Evolutionary conservation across 352 stramenopile genomes (phyloP), one percentile per base, ranked within the genome.

Genomic region (Globisporangium middletonii): DNA sequence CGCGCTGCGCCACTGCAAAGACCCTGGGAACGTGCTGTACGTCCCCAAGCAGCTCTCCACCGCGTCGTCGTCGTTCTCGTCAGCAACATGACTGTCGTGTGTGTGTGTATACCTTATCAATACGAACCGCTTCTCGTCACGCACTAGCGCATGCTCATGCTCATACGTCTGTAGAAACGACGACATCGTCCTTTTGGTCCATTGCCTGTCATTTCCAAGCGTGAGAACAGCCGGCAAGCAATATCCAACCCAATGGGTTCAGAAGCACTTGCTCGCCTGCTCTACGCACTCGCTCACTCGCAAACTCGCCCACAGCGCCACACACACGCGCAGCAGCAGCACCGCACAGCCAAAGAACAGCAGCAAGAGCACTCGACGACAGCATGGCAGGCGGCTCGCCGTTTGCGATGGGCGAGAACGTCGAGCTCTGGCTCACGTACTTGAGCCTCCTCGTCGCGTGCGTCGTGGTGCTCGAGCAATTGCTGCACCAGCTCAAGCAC

Each of bases 351-450:
- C 30, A 35, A 4, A 35, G 30, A 35, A 2, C 30, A 35, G 3
- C 52, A 41, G 37, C 26, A 37, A n/a, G 41, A 65, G 30, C 30
- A 35, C 30, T 35, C 30, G 30, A 35, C 30, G 16, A 15, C 3
- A 15, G 13, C 12, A n/a, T 45, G 12, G 41, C 41, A 16, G 41
- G 63, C 52, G 60, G 57, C 57, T 87, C 79, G 42, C 54, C 85
- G 5, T 87, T 89, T 63, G 63, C 63, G 61, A 72, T 87, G 16
- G 79, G 74, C 45, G 62, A 79, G 11, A 74, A 65, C 53, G 71
- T 89, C 23, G 76, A 82, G 30, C 69, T 86, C 37, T 77, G 67
- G 74, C 49, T 86, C 4, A 48, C 58, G 28, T 68, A 81, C 27
- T 56, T 87, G 43, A 80, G 67, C 50, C 48, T 85, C 18, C 60